Percentiles rank a stretch among this genome's conserved stretches.
Conservation (phyloP, 2,329 filamentous ascomycete species). For the Penicillium thymicola region DNA sequence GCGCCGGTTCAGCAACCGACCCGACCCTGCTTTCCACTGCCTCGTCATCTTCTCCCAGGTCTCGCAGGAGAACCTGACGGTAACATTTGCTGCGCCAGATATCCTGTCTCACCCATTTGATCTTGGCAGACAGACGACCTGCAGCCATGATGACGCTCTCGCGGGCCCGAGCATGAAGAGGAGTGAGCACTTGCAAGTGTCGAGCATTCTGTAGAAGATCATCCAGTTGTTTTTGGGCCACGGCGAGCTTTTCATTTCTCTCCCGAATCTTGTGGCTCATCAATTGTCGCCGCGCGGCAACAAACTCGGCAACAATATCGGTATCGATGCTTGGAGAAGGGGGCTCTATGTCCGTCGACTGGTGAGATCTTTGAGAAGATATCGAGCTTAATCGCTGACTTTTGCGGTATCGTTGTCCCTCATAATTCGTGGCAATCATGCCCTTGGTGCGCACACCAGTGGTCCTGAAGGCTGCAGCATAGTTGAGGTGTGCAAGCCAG, state of each 20-base stretch:
- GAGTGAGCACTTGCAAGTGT: slow-evolving; percentile 82
- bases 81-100: slow-evolving; percentile 92
- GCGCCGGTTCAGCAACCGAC: slow-evolving; percentile 30
- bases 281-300: slow-evolving; percentile 74
- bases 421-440: slow-evolving; percentile 78
- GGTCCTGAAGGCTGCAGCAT: slow-evolving; percentile 89
- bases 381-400: slow-evolving; percentile 61
- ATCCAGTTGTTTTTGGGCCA: slow-evolving; percentile 74
- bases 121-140: slow-evolving; percentile 75
- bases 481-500: slow-evolving; percentile 94
- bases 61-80: slow-evolving; percentile 78
- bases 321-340: slow-evolving; percentile 69
- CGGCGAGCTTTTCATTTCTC: slow-evolving; percentile 72
- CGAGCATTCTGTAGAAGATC: slow-evolving; percentile 81
- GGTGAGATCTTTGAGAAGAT: slow-evolving; percentile 57
- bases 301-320: slow-evolving; percentile 82
- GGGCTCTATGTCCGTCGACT: slow-evolving; percentile 66
- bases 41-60: slow-evolving; percentile 71
- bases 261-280: slow-evolving; percentile 82
- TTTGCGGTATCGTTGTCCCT: slow-evolving; percentile 65
- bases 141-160: slow-evolving; percentile 84
- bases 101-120: slow-evolving; percentile 92
- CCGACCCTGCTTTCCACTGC: slow-evolving; percentile 14
- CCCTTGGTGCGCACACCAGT: slow-evolving; percentile 88
- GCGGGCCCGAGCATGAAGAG: slow-evolving; percentile 84